A percentile compares a stretch with the other conserved stretches of the same genome.
These are phyloP conservation scores for Firmiana major DNA, from an alignment of 345 rosid species.

Conservation along the genomic window DNA sequence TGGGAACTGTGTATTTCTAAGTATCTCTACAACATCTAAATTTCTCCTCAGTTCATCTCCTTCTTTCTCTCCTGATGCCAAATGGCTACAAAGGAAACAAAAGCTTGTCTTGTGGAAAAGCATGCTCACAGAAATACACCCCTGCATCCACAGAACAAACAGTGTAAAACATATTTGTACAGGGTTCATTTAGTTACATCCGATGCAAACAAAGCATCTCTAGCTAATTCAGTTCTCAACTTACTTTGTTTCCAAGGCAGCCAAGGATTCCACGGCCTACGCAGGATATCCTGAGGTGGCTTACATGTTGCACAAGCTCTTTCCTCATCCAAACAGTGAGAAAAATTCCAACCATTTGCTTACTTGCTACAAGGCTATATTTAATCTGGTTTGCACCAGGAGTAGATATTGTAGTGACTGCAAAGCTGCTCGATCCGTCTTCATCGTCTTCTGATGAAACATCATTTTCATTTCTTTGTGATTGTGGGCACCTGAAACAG, in stretches of 20 bases:
- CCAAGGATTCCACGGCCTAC: slow-evolving; percentile 86
- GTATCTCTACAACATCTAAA: slow-evolving; percentile 71
- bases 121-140: slow-evolving; percentile 91
- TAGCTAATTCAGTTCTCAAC: neutral
- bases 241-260: slow-evolving; percentile 91
- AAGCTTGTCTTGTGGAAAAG: slow-evolving; percentile 75
- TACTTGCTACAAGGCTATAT: slow-evolving; percentile 72
- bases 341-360: slow-evolving; percentile 97
- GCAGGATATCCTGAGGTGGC: slow-evolving; percentile 69
- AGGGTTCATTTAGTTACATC: neutral
- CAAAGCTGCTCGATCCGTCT: slow-evolving; percentile 36
- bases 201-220: slow-evolving; percentile 1
- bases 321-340: slow-evolving; percentile 81
- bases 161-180: neutral
- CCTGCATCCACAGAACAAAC: slow-evolving; percentile 45
- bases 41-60: slow-evolving; percentile 90
- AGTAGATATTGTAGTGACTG: slow-evolving; percentile 21
- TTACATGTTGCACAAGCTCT: slow-evolving; percentile 75
- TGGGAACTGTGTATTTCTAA: slow-evolving; percentile 71
- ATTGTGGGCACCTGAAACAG: slow-evolving; percentile 65
- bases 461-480: slow-evolving; percentile 42
- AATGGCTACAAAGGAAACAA: slow-evolving; percentile 86
- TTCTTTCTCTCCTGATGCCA: slow-evolving; percentile 96
- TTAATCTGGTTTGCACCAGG: slow-evolving; percentile 39
- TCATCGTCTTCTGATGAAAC: slow-evolving; percentile 66